phyloP scores from a whole-genome alignment of 140 eudicot genomes.

The Cichorium intybus region DNA sequence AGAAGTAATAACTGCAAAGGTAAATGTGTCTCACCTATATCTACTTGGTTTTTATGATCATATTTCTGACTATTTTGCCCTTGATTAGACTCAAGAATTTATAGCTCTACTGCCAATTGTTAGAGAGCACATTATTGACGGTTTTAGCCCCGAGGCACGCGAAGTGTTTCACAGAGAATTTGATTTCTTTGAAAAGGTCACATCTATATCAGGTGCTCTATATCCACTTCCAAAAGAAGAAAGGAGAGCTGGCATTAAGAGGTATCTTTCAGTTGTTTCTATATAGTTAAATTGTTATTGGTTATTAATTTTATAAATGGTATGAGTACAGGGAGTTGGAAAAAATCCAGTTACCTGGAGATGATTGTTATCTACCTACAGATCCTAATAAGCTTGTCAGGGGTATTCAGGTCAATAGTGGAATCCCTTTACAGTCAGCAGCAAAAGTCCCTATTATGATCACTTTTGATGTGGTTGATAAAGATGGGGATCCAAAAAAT shows the following conservation, averaged over 20 bases:
- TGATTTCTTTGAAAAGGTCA: conserved; percentile 97
- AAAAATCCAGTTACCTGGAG: conserved; percentile 80
- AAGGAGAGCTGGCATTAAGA: conserved; percentile 90
- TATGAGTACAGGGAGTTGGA: conserved; percentile 72
- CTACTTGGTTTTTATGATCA: background rate
- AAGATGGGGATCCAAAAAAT: conserved; percentile 67
- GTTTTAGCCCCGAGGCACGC: conserved; percentile 79
- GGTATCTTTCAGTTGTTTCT: conserved; percentile 41
- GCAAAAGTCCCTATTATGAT: conserved; percentile 99
- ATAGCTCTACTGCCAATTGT: conserved; percentile 76
- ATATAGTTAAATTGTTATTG: background rate
- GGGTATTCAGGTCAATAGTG: conserved; percentile 95
- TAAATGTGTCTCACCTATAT: conserved; percentile 20
- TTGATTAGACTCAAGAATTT: conserved; percentile 55
- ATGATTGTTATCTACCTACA: conserved; percentile 93
- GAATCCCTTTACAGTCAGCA: conserved; percentile 98
- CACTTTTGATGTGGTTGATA: conserved; percentile 89
- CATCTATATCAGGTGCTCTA: conserved; percentile 91
- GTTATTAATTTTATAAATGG: background rate
- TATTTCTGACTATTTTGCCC: conserved; percentile 9
- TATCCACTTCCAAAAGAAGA: conserved; percentile 97
- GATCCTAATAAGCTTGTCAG: conserved; percentile 87
- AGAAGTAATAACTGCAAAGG: conserved; percentile 69
- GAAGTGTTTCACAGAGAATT: conserved; percentile 82
- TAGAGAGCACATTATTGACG: conserved; percentile 77